Evolutionary conservation across 257 asterid genomes (phyloP).

Genomic region (Scutellaria galericulata): DNA sequence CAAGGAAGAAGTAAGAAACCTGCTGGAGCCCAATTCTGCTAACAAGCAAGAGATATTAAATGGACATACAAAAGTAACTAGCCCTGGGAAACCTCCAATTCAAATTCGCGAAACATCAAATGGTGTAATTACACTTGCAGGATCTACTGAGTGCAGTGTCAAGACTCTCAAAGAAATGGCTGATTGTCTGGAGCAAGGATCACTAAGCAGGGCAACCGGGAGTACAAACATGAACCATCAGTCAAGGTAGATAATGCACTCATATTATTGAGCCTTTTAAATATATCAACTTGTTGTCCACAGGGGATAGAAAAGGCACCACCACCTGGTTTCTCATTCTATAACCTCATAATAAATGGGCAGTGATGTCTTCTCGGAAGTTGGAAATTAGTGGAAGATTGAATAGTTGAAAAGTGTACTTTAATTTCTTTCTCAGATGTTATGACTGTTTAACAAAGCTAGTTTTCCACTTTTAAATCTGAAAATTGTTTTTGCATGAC

Average conservation of each 20-base stretch:
- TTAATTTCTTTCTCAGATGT: neutral
- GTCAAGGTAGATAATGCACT: constrained; percentile 62
- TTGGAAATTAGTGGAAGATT: neutral
- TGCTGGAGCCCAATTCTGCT: constrained; percentile 61
- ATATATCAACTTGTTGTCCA: constrained; percentile 3
- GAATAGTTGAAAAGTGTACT: constrained; percentile 5
- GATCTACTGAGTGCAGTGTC: constrained; percentile 82
- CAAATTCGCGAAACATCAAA: constrained; percentile 91
- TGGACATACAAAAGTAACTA: constrained; percentile 65
- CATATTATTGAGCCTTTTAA: neutral
- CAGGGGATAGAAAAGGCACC: neutral
- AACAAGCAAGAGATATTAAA: constrained; percentile 65
- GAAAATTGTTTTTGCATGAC: neutral
- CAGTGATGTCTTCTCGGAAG: constrained; percentile 7
- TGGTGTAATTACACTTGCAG: constrained; percentile 94
- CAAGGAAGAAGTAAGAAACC: constrained; percentile 93
- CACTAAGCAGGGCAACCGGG: constrained; percentile 88
- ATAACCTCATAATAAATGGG: constrained; percentile 18
- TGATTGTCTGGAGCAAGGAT: constrained; percentile 89
- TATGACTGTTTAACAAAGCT: neutral
- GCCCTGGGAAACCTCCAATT: constrained; percentile 81
- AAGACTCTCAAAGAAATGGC: constrained; percentile 87
- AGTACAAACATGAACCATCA: constrained; percentile 96
- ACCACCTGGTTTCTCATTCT: neutral
- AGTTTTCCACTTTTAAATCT: neutral